Evolutionary conservation across 805 yeast genomes (phyloP), one percentile per base, ranked within the genome.

Genomic region (Kockiozyma suomiensis): DNA sequence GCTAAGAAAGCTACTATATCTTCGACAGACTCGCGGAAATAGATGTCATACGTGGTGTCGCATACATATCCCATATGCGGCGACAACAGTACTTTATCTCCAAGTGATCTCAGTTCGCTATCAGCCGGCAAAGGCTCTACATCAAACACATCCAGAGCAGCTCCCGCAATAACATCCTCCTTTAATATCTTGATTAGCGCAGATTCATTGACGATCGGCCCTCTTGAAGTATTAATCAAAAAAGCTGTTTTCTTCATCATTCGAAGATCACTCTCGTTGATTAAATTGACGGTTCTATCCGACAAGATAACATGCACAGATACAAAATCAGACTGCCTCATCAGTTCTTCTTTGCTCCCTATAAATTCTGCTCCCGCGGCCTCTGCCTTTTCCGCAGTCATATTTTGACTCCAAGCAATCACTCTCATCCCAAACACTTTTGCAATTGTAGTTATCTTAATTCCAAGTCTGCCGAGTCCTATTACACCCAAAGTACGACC

Each of bases 61-160:
- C 56, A 59, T 8, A 59, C 64, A 33, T 66, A 66, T 8, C 59
- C 69, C 35, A 50, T 56, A 54, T 67, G 70, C 15, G 70, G 70
- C 6, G 67, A 65, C 42, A 67, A 47, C 38, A 66, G 41, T 25
- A 66, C 57, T 45, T 62, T 58, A 37, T 56, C 55, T 10, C 54
- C 61, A 13, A 60, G 43, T 28, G 49, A 45, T 19, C 69, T 42
- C 60, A 65, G 52, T 25, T 54, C 58, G 41, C 55, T 50, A 54
- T 62, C 52, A 15, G 26, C 41, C 12, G 70, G 70, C 38, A 67
- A 28, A 17, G 70, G 70, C 48, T 67, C 69, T 21, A 50, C 50
- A 26, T 67, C 61, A 23, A 26, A 66, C 28, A 67, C 69, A 45
- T 67, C 70, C 41, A 66, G 45, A 3, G 69, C 70, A 3, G 67